These are phyloP conservation scores for Phytophthora multivora DNA, from an alignment of 352 stramenopile species.

Conservation along the genomic window DNA sequence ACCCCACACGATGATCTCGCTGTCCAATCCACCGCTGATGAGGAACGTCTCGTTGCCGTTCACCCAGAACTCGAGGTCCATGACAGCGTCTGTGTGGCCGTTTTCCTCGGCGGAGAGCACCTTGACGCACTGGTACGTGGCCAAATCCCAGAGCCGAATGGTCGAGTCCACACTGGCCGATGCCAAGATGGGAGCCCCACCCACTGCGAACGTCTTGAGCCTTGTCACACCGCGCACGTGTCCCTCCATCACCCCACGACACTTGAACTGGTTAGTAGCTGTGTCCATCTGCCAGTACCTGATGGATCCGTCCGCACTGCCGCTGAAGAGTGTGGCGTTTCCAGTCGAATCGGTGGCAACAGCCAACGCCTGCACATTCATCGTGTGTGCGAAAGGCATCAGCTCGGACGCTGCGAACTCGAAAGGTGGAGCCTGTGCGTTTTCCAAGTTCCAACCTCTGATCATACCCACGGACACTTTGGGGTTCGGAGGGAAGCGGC, in stretches of 20 bases:
- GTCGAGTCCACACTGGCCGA: slow-evolving; percentile 84
- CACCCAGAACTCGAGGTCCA: slow-evolving; percentile 89
- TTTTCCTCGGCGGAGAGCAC: slow-evolving; percentile 70
- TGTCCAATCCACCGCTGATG: slow-evolving; percentile 80
- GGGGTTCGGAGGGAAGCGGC: slow-evolving; percentile 55
- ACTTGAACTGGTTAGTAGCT: slow-evolving; percentile 74
- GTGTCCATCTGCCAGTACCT: slow-evolving; percentile 85
- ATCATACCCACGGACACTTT: slow-evolving; percentile 76
- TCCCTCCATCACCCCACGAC: slow-evolving; percentile 71
- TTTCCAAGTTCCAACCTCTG: slow-evolving; percentile 85
- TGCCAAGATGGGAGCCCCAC: slow-evolving; percentile 65
- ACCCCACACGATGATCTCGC: slow-evolving; percentile 86
- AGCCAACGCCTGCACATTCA: slow-evolving; percentile 73
- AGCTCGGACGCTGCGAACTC: slow-evolving; percentile 65
- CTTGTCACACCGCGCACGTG: slow-evolving; percentile 81
- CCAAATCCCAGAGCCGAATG: slow-evolving; percentile 84
- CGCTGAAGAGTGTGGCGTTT: slow-evolving; percentile 79
- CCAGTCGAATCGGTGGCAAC: slow-evolving; percentile 70
- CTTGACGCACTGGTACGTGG: slow-evolving; percentile 84
- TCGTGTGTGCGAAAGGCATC: slow-evolving; percentile 80
- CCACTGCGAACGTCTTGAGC: slow-evolving; percentile 83
- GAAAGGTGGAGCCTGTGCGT: slow-evolving; percentile 58
- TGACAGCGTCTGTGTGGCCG: slow-evolving; percentile 82
- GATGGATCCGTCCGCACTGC: slow-evolving; percentile 74
- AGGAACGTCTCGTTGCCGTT: slow-evolving; percentile 87